A percentile compares a stretch with the other conserved stretches of the same genome.
phyloP scores from a whole-genome alignment of 1,284 basidiomycete species.

The Fomes fomentarius region DNA sequence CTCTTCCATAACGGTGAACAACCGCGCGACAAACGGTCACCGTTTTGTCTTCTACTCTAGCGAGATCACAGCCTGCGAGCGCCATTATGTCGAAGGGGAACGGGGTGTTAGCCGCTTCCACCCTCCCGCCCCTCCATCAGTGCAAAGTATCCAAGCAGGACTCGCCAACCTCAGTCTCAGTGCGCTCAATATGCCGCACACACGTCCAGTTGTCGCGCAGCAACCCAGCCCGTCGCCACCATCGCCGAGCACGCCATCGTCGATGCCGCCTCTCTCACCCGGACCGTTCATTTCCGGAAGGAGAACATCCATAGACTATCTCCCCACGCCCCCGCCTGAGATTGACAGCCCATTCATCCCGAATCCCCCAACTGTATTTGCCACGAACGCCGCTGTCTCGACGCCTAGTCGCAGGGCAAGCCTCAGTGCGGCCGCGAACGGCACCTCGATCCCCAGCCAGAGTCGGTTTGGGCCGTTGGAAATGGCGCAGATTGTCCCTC shows the following conservation, averaged over 20 bases:
- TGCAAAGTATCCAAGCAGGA: constrained; percentile 1
- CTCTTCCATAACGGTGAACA: constrained; percentile 63
- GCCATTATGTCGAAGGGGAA: constrained; percentile 72
- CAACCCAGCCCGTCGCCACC: constrained; percentile 13
- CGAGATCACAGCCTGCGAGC: constrained; percentile 73
- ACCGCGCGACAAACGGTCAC: constrained; percentile 81
- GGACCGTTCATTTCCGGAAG: constrained; percentile 24
- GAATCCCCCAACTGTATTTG: not conserved
- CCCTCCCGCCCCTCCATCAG: constrained; percentile 27
- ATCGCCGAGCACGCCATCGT: constrained; percentile 20
- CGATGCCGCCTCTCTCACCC: constrained; percentile 22
- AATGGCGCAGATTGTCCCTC: constrained; percentile 37
- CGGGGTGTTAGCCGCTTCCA: constrained; percentile 63
- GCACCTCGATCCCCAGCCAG: not conserved
- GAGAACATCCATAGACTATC: constrained; percentile 16
- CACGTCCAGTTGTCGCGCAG: not conserved
- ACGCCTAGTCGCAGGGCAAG: not conserved
- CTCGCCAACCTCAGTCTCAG: no score
- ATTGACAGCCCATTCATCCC: constrained; percentile 1
- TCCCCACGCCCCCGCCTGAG: constrained; percentile 9
- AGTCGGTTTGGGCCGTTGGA: constrained; percentile 10
- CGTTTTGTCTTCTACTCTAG: constrained; percentile 87
- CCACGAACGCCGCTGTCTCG: not conserved
- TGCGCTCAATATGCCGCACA: no score
- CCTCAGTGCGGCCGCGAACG: not conserved